phyloP scores from a whole-genome alignment of 495 filamentous ascomycete genomes.

The Massariosphaeria phaeospora region DNA sequence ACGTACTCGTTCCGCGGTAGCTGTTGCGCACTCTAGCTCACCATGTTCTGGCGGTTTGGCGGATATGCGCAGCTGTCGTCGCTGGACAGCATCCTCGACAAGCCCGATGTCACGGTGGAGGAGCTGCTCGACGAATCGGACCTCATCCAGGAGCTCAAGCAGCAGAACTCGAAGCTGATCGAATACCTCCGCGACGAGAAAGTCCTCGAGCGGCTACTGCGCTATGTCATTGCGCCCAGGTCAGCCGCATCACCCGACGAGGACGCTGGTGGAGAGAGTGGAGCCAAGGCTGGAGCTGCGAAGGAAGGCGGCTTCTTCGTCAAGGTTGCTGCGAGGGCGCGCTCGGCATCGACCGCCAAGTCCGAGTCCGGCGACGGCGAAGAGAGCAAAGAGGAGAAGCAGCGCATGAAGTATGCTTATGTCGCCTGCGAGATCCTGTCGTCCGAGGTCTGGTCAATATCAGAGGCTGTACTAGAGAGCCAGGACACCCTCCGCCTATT shows the following conservation, averaged over 20 bases:
- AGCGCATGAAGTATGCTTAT: slow-evolving; percentile 83
- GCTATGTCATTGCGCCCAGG: slow-evolving; percentile 82
- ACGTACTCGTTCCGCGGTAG: slow-evolving; percentile 1
- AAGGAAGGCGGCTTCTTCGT: slow-evolving; percentile 35
- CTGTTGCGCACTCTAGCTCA: slow-evolving; percentile 39
- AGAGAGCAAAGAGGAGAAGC: slow-evolving; percentile 62
- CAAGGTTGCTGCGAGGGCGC: slow-evolving; percentile 32
- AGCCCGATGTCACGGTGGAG: slow-evolving; percentile 87
- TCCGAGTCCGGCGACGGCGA: slow-evolving; percentile 37
- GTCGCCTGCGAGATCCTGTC: slow-evolving; percentile 89
- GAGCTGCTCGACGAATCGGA: slow-evolving; percentile 95
- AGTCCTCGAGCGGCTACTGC: slow-evolving; percentile 79
- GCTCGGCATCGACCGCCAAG: slow-evolving; percentile 35
- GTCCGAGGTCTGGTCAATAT: slow-evolving; percentile 93
- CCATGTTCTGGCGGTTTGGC: slow-evolving; percentile 98
- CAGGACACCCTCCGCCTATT: slow-evolving; percentile 70
- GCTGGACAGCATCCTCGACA: slow-evolving; percentile 93
- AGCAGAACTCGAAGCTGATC: slow-evolving; percentile 96
- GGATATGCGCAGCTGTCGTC: slow-evolving; percentile 96
- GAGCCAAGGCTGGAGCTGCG: slow-evolving; percentile 51
- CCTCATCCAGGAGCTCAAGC: slow-evolving; percentile 93
- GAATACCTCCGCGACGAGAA: slow-evolving; percentile 87
- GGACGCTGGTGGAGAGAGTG: slow-evolving; percentile 45
- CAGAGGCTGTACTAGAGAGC: slow-evolving; percentile 86
- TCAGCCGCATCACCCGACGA: slow-evolving; percentile 56